phyloP scores from a whole-genome alignment of 768 basidiomycete genomes.

The Coprinopsis strossmayeri region DNA sequence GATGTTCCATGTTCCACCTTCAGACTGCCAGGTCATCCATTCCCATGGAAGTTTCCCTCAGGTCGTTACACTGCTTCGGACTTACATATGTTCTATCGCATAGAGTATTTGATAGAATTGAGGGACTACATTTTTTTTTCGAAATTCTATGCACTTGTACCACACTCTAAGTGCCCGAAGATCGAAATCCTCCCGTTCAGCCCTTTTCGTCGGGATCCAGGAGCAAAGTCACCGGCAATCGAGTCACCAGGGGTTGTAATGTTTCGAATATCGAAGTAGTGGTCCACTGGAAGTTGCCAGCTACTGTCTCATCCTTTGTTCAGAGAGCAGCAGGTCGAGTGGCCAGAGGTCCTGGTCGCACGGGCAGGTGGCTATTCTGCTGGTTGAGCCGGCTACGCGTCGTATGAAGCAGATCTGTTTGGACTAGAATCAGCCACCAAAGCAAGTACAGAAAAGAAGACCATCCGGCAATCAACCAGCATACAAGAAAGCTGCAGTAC shows the following conservation, averaged over 20 bases:
- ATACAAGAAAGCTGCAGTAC: conserved; percentile 13
- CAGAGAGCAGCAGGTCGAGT: conserved; percentile 26
- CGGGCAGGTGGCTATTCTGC: conserved; percentile 16
- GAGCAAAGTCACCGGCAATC: no score
- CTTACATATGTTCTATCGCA: no score
- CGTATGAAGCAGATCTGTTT: conserved; percentile 16
- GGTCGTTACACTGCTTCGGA: no score
- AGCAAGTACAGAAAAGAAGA: conserved; percentile 2
- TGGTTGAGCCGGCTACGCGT: conserved; percentile 16
- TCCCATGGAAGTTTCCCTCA: no score
- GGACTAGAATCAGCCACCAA: background rate
- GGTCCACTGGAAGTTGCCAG: conserved; percentile 26
- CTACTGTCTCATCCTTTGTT: conserved; percentile 20
- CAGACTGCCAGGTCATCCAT: no score
- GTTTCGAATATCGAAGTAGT: conserved; percentile 22
- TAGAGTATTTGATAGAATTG: no score
- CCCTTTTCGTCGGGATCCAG: no score
- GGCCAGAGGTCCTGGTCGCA: conserved; percentile 13
- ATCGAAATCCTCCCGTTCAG: no score
- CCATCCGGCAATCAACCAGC: conserved; percentile 8
- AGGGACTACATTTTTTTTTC: no score
- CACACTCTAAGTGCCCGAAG: no score
- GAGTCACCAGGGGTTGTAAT: background rate
- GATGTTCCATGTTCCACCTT: no score
- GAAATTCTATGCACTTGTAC: no score